A percentile compares a stretch with the other conserved stretches of the same genome.
phyloP scores from a whole-genome alignment of 2,329 filamentous ascomycete genomes.

The Sordariomycetes sp. region DNA sequence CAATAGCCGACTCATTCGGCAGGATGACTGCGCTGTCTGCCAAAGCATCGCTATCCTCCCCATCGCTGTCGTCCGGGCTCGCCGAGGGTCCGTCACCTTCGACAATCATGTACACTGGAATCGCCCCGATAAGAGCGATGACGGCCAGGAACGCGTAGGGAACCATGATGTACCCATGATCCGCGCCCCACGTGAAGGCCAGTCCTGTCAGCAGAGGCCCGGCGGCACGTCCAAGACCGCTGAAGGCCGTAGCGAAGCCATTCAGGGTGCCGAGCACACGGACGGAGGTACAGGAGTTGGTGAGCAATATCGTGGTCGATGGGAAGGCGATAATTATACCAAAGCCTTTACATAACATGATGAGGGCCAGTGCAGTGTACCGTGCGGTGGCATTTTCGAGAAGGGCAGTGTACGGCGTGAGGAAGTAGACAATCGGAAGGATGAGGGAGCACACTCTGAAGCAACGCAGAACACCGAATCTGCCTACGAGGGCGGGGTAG shows the following conservation, averaged over 20 bases:
- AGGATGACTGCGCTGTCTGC: slow-evolving; percentile 11
- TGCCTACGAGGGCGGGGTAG: slow-evolving; percentile 67
- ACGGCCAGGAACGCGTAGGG: slow-evolving; percentile 73
- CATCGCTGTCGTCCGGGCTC: slow-evolving; percentile 18
- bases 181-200: slow-evolving; percentile 68
- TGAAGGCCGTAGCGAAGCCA: slow-evolving; percentile 77
- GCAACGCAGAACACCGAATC: slow-evolving; percentile 66
- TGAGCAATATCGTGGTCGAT: slow-evolving; percentile 67
- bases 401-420: slow-evolving; percentile 75
- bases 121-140: slow-evolving; percentile 53
- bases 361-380: slow-evolving; percentile 50
- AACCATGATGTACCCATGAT: slow-evolving; percentile 65
- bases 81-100: slow-evolving; percentile 58
- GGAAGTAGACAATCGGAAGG: slow-evolving; percentile 67
- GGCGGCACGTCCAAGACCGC: slow-evolving; percentile 67
- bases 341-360: slow-evolving; percentile 68
- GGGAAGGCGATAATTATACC: slow-evolving; percentile 81
- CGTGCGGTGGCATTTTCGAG: slow-evolving; percentile 38
- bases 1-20: slow-evolving; percentile 12
- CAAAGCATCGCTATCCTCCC: slow-evolving; percentile 15
- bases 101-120: slow-evolving; percentile 66
- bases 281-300: slow-evolving; percentile 4
- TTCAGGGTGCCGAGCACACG: slow-evolving; percentile 80
- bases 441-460: slow-evolving; percentile 56
- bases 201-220: slow-evolving; percentile 69